A percentile compares a stretch with the other conserved stretches of the same genome.
Conservation (phyloP, 331 rosid genomes). For the Erythrophleum ivorense region DNA sequence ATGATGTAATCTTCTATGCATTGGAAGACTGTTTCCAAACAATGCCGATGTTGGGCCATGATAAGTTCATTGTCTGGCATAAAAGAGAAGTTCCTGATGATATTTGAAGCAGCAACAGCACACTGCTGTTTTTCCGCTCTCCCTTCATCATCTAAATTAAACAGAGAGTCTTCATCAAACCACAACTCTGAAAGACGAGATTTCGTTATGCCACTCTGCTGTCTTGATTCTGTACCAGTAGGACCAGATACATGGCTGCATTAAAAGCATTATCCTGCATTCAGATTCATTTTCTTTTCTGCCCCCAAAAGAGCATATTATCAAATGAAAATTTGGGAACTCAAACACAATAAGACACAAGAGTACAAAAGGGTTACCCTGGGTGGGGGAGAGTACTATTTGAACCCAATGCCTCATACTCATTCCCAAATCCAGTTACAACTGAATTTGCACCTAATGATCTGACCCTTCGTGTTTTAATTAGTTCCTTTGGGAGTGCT, state of each 20-base stretch:
- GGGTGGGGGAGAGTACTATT: constrained; percentile 52
- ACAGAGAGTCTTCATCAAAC: constrained; percentile 89
- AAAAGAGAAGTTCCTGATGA: constrained; percentile 93
- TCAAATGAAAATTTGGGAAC: constrained; percentile 24
- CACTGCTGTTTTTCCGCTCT: constrained; percentile 89
- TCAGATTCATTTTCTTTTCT: constrained; percentile 43
- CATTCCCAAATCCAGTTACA: constrained; percentile 90
- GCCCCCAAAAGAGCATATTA: constrained; percentile 12
- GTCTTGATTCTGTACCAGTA: constrained; percentile 56
- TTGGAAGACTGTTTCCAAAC: constrained; percentile 87
- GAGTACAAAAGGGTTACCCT: constrained; percentile 59
- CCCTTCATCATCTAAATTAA: constrained; percentile 92
- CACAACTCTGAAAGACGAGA: constrained; percentile 74
- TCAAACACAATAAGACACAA: constrained; percentile 7
- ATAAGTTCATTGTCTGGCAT: constrained; percentile 97
- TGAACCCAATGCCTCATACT: constrained; percentile 67
- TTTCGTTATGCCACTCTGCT: constrained; percentile 57
- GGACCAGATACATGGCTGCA: constrained; percentile 68
- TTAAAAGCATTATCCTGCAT: constrained; percentile 32
- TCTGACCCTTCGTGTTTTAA: constrained; percentile 66
- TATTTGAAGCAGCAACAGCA: constrained; percentile 94
- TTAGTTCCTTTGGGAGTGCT: constrained; percentile 76
- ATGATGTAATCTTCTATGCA: constrained; percentile 76
- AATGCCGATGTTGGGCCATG: constrained; percentile 96
- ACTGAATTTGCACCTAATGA: constrained; percentile 73